These are phyloP conservation scores for Jatropha curcas DNA, from an alignment of 345 rosid species.

Conservation along the genomic window DNA sequence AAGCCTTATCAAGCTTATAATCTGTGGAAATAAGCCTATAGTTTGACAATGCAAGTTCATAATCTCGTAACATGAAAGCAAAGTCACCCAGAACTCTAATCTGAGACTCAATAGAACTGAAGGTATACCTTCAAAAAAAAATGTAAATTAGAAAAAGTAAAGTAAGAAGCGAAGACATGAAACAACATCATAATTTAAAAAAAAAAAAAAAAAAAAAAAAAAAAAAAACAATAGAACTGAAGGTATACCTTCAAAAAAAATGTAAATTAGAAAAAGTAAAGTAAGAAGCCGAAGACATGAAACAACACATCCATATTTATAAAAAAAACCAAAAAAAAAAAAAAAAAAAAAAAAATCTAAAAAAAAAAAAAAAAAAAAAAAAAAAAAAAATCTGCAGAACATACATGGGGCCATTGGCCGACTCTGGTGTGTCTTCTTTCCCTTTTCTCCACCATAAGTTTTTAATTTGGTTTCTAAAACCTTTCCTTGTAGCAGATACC, in stretches of 20 bases:
- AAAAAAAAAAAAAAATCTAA: too few species aligned
- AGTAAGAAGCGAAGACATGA: constrained; percentile 14
- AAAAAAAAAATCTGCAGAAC: constrained; percentile 32
- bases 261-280: constrained; percentile 31
- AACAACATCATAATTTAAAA: constrained; percentile 17
- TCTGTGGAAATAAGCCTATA: constrained; percentile 94
- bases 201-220: too few species aligned
- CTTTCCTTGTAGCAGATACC: constrained; percentile 97
- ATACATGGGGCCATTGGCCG: constrained; percentile 68
- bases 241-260: constrained; percentile 78
- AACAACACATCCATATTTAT: constrained; percentile 16
- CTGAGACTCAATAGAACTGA: constrained; percentile 87
- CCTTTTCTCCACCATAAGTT: constrained; percentile 99
- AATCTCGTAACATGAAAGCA: constrained; percentile 96
- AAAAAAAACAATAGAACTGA: constrained; percentile 77
- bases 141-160: constrained; percentile 31
- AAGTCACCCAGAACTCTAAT: constrained; percentile 93
- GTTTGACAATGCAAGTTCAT: constrained; percentile 93
- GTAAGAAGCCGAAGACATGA: constrained; percentile 11
- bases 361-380: too few species aligned
- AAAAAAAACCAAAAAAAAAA: too few species aligned
- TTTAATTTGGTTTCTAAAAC: constrained; percentile 89
- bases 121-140: constrained; percentile 77
- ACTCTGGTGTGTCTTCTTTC: constrained; percentile 74
- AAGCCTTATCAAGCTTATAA: constrained; percentile 96